A percentile compares a stretch with the other conserved stretches of the same genome.
Conservation (phyloP, 2,329 filamentous ascomycete species). For the Ophiocordyceps camponoti-floridani region DNA sequence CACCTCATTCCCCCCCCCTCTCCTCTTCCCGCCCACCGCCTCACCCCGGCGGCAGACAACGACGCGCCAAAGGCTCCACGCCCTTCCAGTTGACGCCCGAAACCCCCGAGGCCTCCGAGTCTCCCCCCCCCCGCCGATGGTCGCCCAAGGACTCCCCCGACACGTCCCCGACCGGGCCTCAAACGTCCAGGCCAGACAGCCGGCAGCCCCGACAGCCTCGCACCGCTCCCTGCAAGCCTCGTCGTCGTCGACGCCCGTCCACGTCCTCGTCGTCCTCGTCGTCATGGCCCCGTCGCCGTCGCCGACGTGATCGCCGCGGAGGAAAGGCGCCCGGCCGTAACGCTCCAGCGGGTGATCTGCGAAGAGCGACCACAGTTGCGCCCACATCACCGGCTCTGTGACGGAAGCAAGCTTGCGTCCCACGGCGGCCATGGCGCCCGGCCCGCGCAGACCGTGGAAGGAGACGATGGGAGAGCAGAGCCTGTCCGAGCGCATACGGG, state of each 20-base stretch:
- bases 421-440: slow-evolving; percentile 25
- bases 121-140: slow-evolving; percentile 18
- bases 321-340: slow-evolving; percentile 12
- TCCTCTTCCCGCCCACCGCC: too few species aligned
- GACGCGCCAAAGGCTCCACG: slow-evolving; percentile 9
- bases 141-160: slow-evolving; percentile 29
- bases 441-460: slow-evolving; percentile 30
- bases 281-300: slow-evolving; percentile 20
- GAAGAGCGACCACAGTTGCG: slow-evolving; percentile 31
- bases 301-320: slow-evolving; percentile 31
- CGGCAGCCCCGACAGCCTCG: slow-evolving; percentile 8
- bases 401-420: slow-evolving; percentile 21
- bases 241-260: slow-evolving; percentile 17
- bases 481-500: slow-evolving; percentile 28
- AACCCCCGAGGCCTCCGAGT: slow-evolving; percentile 7
- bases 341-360: slow-evolving; percentile 19
- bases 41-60: slow-evolving; percentile 5
- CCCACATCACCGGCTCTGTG: slow-evolving; percentile 26
- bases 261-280: slow-evolving; percentile 20
- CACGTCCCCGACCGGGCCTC: slow-evolving; percentile 21
- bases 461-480: slow-evolving; percentile 36
- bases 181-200: slow-evolving; percentile 35
- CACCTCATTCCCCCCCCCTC: too few species aligned
- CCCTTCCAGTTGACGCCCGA: slow-evolving; percentile 15
- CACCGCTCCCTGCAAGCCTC: slow-evolving; percentile 26